Conservation (phyloP, 768 basidiomycete genomes). For the Auriscalpium orientale region DNA sequence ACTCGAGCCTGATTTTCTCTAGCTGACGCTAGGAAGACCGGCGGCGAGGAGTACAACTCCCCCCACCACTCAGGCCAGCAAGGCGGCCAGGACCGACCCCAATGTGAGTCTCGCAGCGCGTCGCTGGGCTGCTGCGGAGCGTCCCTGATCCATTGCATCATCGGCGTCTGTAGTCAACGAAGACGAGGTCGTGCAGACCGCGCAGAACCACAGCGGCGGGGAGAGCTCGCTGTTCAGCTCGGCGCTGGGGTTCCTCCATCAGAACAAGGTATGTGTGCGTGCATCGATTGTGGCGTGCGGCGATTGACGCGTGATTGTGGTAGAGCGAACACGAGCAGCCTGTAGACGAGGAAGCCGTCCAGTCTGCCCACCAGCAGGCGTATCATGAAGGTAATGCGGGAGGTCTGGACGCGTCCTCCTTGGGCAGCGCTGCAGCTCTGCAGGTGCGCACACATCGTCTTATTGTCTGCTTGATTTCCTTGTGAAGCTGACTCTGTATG, state of each 20-base stretch:
- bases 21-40: constrained; percentile 36
- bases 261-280: constrained; percentile 38
- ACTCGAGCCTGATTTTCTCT: constrained; percentile 3
- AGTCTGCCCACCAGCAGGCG: constrained; percentile 51
- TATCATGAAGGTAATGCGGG: constrained; percentile 47
- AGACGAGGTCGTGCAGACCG: constrained; percentile 50
- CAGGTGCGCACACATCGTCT: constrained; percentile 36
- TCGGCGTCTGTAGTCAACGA: constrained; percentile 44
- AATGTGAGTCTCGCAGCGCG: constrained; percentile 14
- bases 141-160: constrained; percentile 4
- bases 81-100: constrained; percentile 6
- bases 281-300: background rate
- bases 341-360: constrained; percentile 59
- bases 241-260: constrained; percentile 44
- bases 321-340: constrained; percentile 50
- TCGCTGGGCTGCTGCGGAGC: background rate
- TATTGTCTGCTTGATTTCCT: background rate
- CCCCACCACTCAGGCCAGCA: constrained; percentile 35
- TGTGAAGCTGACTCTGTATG: background rate
- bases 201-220: constrained; percentile 48
- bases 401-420: constrained; percentile 47
- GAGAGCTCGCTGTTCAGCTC: constrained; percentile 47
- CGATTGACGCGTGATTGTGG: constrained; percentile 2
- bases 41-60: constrained; percentile 56
- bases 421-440: constrained; percentile 75